Conservation (phyloP, 2,329 filamentous ascomycete genomes). For the Aspergillus thermomutatus region DNA sequence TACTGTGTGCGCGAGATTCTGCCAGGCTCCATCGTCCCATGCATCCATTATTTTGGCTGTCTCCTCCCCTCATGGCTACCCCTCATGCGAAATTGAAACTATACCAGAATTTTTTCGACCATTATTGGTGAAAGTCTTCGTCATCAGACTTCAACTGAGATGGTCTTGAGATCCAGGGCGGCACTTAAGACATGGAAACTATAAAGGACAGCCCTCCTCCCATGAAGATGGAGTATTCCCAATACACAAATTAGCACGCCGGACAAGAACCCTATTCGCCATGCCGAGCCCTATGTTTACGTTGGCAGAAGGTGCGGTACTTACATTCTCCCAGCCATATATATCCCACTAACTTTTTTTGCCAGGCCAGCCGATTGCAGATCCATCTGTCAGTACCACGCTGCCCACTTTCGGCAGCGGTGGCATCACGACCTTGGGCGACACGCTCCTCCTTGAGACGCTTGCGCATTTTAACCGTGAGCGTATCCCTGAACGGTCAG, state of each 20-base stretch:
- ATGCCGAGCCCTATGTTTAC: conserved; percentile 22
- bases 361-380: conserved; percentile 23
- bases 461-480: conserved; percentile 61
- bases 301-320: conserved; percentile 23
- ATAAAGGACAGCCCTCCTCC: neutral
- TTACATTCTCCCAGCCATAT: neutral
- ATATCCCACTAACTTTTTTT: neutral
- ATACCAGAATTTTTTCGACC: neutral
- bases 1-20: too few species aligned
- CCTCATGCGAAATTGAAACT: neutral
- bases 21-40: too few species aligned
- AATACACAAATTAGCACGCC: neutral
- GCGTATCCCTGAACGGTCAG: conserved; percentile 56
- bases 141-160: neutral
- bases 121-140: too few species aligned
- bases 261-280: neutral
- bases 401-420: conserved; percentile 25
- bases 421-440: conserved; percentile 49
- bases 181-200: too few species aligned
- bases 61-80: neutral
- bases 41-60: neutral
- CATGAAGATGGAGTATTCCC: neutral
- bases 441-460: conserved; percentile 61
- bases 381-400: conserved; percentile 21
- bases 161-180: neutral